Conservation (phyloP, 2,329 filamentous ascomycete genomes). For the Pestalotiopsis sp. region DNA sequence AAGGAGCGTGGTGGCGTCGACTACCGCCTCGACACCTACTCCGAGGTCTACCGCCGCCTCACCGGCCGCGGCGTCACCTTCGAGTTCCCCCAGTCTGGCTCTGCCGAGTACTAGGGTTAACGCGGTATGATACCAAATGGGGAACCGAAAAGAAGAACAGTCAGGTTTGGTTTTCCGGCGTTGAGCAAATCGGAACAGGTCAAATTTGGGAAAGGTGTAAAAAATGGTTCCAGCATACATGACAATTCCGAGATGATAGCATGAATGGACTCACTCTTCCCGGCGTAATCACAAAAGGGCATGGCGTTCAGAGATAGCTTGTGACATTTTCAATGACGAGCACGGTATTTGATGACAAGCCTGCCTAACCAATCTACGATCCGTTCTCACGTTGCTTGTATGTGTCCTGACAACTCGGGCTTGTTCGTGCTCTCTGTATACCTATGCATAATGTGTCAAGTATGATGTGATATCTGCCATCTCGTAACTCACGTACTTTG, state of each 20-base stretch:
- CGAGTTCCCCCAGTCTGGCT: conserved; percentile 91
- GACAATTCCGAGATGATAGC: conserved; percentile 28
- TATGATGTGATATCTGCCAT: too few relatives aligned
- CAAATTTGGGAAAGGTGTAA: conserved; percentile 20
- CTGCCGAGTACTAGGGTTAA: conserved; percentile 77
- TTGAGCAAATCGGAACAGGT: conserved; percentile 6
- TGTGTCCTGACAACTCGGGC: neutral
- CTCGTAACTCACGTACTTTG: too few relatives aligned
- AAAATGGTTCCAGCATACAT: conserved; percentile 25
- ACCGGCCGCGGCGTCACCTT: conserved; percentile 97
- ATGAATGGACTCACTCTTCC: conserved; percentile 31
- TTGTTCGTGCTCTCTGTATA: too few relatives aligned
- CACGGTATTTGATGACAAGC: conserved; percentile 34
- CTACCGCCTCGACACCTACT: conserved; percentile 99
- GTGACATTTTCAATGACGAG: conserved; percentile 40
- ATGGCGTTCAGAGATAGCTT: conserved; percentile 56
- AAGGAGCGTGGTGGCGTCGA: conserved; percentile 99
- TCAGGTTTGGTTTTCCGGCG: neutral
- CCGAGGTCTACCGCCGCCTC: conserved; percentile 97
- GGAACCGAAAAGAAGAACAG: neutral
- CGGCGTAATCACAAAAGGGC: conserved; percentile 37
- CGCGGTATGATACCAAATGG: conserved; percentile 16
- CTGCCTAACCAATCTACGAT: conserved; percentile 1
- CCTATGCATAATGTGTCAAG: too few relatives aligned
- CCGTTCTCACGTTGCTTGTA: neutral